A percentile compares a stretch with the other conserved stretches of the same genome.
Conservation (phyloP, 139 green algal species). For the Chlamydomonas sphaeroides region DNA sequence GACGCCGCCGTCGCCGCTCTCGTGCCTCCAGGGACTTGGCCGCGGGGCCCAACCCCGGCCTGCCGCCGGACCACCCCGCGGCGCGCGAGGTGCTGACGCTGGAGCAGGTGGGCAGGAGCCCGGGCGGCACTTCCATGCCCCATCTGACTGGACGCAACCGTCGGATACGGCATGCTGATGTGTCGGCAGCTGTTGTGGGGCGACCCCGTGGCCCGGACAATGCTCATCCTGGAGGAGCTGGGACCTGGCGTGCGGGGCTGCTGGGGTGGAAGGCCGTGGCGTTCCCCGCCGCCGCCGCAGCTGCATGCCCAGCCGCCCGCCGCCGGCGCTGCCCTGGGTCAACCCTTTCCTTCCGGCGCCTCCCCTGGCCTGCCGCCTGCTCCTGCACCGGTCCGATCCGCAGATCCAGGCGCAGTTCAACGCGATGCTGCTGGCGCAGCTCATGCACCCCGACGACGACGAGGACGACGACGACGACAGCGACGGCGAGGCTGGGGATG, state of each 20-base stretch:
- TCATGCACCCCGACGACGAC: neutral
- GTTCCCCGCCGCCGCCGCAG: neutral
- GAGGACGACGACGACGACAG: neutral
- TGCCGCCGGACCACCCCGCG: conserved; percentile 6
- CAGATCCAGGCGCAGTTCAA: neutral
- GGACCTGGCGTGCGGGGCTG: neutral
- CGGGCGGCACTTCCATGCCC: no score
- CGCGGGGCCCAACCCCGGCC: neutral
- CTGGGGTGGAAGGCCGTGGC: neutral
- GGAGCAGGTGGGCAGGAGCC: neutral
- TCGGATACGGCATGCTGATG: no score
- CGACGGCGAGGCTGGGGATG: neutral
- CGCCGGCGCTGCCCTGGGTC: no score
- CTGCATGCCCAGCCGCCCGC: no score
- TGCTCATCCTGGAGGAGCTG: no score
- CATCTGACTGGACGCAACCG: no score
- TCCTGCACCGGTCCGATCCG: neutral
- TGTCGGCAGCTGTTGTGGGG: no score
- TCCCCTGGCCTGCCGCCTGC: no score
- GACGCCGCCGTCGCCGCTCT: no score
- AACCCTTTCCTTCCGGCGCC: no score
- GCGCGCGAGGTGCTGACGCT: neutral
- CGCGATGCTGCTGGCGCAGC: neutral
- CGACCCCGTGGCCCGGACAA: no score
- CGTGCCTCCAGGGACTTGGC: neutral